Base-by-base conservation (phyloP, 805 yeast species). In the Candida anglica region DNA sequence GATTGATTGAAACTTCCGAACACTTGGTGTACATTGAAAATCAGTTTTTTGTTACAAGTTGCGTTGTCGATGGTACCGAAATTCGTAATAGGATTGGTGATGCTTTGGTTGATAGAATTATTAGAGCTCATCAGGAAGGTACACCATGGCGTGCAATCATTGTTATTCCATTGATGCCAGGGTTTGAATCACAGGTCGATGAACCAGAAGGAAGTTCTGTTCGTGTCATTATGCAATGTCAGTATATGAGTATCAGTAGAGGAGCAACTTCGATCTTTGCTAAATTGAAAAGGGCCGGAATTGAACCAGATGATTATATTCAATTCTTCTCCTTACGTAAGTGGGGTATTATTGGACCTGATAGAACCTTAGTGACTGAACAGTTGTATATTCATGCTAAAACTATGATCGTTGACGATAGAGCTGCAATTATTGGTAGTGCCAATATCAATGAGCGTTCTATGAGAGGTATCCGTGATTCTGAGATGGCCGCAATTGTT, bases 381-480 rank as follows among this genome's bases (percentile, higher is more conserved):
- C 96, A 89, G 52, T 69, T 93, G 28, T 93, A 93, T 52, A 83
- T 93, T 22, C 99, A 93, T 57, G 96, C 96, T 1, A 93, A 93
- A 54, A 75, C 82, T 6, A 73, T 93, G 79, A 73, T 93, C 47
- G 96, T 83, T 8, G 99, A 93, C 61, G 98, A 93, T 51, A 71
- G 96, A 31, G 76, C 81, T 29, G 97, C 96, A 4, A 83, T 93
- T 28, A 89, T 93, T 50, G 98, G 99, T 2, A 86, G 96, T 50
- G 99, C 99, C 0, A 93, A 93, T 51, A 86, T 93, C 40, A 93
- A 93, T 52, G 99, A 93, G 56, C 73, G 99, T 48, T 91, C 98
- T 0, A 89, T 89, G 87, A 71, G 93, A 47, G 99, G 99, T 11
- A 69, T 71, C 15, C 73, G 98, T 54, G 99, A 93, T 53, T 88